phyloP scores from a whole-genome alignment of 306 rosid genomes.

The Castanea mollissima region DNA sequence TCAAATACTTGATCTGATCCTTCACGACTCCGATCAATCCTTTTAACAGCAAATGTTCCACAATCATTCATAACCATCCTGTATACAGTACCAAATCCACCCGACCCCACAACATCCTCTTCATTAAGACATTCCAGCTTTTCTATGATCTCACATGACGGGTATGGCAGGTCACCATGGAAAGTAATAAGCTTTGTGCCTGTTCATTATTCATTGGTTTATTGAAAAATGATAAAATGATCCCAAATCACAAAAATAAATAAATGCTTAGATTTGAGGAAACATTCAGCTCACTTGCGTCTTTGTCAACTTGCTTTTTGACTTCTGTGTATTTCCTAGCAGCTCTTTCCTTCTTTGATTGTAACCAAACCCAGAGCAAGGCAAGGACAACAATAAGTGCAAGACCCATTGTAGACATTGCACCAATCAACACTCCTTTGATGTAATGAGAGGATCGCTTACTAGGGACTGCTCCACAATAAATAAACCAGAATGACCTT shows the following conservation, averaged over 20 bases:
- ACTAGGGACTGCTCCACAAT: conserved; percentile 56
- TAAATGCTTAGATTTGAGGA: neutral
- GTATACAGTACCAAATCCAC: conserved; percentile 90
- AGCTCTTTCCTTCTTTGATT: conserved; percentile 74
- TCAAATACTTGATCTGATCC: conserved; percentile 88
- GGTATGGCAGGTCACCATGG: conserved; percentile 90
- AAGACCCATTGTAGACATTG: conserved; percentile 53
- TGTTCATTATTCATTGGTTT: conserved; percentile 26
- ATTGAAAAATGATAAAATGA: neutral
- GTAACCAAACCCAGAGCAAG: conserved; percentile 66
- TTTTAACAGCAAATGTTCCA: conserved; percentile 87
- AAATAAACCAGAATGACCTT: conserved; percentile 5
- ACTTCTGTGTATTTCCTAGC: conserved; percentile 68
- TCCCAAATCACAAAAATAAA: neutral
- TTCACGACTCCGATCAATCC: conserved; percentile 67
- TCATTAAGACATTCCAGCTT: conserved; percentile 84
- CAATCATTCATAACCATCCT: conserved; percentile 94
- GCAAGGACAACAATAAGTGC: conserved; percentile 54
- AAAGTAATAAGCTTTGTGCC: conserved; percentile 90
- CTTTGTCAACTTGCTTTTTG: conserved; percentile 65
- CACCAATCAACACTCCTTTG: conserved; percentile 76
- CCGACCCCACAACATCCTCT: conserved; percentile 79
- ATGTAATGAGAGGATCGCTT: conserved; percentile 70
- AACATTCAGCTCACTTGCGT: conserved; percentile 51
- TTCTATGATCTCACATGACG: conserved; percentile 78